Evolutionary conservation across 2,329 filamentous ascomycete species (phyloP).

Genomic region (Hypomyces rosellus): DNA sequence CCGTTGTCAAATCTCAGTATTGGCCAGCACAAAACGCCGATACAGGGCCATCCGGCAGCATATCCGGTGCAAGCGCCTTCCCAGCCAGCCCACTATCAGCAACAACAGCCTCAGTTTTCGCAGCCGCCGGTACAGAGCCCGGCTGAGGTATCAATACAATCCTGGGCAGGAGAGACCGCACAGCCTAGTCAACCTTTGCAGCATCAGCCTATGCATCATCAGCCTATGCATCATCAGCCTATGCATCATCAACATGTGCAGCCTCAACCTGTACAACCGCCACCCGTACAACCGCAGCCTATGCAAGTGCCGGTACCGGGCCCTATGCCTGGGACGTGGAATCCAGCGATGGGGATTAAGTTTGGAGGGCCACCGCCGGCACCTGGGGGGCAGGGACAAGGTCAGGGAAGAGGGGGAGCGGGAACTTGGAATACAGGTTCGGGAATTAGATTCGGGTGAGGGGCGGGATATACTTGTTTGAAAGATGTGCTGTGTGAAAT

Average conservation of each 20-base stretch:
- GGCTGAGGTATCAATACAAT: slow-evolving; percentile 49
- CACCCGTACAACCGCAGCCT: background rate
- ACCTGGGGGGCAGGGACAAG: slow-evolving; percentile 10
- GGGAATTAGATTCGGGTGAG: slow-evolving; percentile 51
- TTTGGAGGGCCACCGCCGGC: slow-evolving; percentile 48
- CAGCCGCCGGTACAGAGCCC: slow-evolving; percentile 20
- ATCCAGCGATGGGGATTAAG: slow-evolving; percentile 71
- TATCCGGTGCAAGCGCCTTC: slow-evolving; percentile 17
- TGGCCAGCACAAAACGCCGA: slow-evolving; percentile 23
- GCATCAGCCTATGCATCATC: slow-evolving; percentile 37
- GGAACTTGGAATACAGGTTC: slow-evolving; percentile 54
- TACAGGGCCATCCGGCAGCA: slow-evolving; percentile 34
- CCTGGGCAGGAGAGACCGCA: slow-evolving; percentile 52
- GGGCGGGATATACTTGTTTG: background rate
- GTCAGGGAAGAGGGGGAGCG: slow-evolving; percentile 12
- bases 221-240: slow-evolving; percentile 13
- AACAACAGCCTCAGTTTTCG: slow-evolving; percentile 20
- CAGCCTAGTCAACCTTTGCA: slow-evolving; percentile 37
- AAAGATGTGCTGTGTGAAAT: no score
- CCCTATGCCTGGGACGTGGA: slow-evolving; percentile 49
- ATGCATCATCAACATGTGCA: background rate
- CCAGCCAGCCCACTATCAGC: slow-evolving; percentile 18
- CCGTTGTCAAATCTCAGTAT: slow-evolving; percentile 40
- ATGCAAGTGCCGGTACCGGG: background rate
- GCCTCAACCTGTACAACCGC: background rate